Conservation (phyloP, 495 filamentous ascomycete genomes). For the Annulohypoxylon stygium region DNA sequence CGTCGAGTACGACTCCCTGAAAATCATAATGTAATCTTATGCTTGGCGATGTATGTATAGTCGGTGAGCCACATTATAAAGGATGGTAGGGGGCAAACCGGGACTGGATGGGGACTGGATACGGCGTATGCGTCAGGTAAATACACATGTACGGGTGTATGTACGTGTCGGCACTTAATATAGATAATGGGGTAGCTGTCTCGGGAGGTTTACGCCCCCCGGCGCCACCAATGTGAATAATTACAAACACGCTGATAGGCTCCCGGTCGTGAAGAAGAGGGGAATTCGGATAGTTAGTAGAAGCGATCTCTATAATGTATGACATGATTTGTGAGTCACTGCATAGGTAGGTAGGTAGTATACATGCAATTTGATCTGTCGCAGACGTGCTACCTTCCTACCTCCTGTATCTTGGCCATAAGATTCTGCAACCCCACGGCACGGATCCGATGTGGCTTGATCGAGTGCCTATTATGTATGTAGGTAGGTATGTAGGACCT, state of each 20-base stretch:
- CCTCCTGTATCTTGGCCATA: background rate
- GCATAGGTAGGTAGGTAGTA: background rate
- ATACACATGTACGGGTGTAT: background rate
- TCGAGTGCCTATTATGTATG: background rate
- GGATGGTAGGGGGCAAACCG: conserved; percentile 3
- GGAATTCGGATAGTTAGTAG: background rate
- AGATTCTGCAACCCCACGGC: conserved; percentile 7
- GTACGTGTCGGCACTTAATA: conserved; percentile 3
- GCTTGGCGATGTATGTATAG: background rate
- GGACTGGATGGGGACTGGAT: conserved; percentile 1
- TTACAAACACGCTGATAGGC: background rate
- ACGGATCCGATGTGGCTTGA: background rate
- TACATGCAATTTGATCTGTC: background rate
- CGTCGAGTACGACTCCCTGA: background rate
- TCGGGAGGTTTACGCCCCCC: background rate
- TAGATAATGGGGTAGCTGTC: background rate
- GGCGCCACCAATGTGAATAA: background rate
- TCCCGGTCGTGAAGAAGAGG: background rate
- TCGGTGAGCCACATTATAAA: background rate
- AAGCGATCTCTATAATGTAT: background rate
- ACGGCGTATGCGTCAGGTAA: conserved; percentile 17
- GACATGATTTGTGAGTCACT: conserved; percentile 1
- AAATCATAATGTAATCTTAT: background rate
- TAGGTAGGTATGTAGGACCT: background rate
- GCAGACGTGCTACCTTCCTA: background rate